A percentile compares a stretch with the other conserved stretches of the same genome.
phyloP scores from a whole-genome alignment of 83 land plant genomes.

The Picea abies region DNA sequence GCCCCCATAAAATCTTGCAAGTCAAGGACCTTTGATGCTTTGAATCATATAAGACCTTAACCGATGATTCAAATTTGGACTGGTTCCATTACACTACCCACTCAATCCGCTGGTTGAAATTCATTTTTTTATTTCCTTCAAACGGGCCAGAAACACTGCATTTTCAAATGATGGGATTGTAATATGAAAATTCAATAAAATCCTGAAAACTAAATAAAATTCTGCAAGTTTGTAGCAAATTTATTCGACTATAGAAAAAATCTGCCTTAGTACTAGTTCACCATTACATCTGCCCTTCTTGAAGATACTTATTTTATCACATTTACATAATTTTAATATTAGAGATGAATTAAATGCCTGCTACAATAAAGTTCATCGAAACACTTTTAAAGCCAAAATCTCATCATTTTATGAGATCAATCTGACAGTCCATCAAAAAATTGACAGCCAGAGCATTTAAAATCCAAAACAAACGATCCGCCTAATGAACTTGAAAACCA shows the following conservation, averaged over 20 bases:
- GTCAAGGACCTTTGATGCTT: background rate
- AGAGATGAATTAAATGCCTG: background rate
- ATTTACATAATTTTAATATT: background rate
- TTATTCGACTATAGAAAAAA: background rate
- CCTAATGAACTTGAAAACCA: background rate
- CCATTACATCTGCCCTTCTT: background rate
- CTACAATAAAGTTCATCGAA: background rate
- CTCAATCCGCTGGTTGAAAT: background rate
- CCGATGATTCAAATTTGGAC: background rate
- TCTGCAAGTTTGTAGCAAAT: background rate
- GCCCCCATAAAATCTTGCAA: slow-evolving; percentile 4
- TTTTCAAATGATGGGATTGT: background rate
- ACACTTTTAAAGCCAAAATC: background rate
- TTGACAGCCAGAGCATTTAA: background rate
- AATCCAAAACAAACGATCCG: background rate
- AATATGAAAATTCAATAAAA: background rate
- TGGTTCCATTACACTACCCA: background rate
- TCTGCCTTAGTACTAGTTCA: background rate
- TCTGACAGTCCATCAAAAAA: background rate
- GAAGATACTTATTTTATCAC: background rate
- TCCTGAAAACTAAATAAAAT: background rate
- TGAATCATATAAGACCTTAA: background rate
- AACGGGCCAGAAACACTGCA: background rate
- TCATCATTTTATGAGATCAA: background rate
- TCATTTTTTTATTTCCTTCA: background rate